Base-by-base conservation (phyloP, 2,329 filamentous ascomycete genomes). In the Aphanoascus verrucosus region DNA sequence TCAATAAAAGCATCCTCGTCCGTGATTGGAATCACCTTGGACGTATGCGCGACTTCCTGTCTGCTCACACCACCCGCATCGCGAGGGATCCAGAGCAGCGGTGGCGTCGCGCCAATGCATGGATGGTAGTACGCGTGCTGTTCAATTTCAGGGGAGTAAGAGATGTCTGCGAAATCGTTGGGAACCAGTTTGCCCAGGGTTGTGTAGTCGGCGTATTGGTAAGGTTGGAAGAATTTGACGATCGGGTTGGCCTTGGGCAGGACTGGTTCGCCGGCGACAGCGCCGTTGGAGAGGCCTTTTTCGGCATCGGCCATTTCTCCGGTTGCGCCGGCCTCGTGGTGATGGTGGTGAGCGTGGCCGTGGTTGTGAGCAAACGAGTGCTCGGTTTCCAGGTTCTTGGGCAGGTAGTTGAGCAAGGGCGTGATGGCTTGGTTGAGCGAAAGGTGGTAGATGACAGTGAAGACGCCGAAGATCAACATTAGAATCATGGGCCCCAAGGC, bases 61-160 rank as follows among this genome's bases (percentile, higher is more conserved):
- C 77, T 77, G 52, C 83, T 88, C 41, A 95, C 79, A 8, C 88
- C 86, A 20, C 82, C 79, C 1, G 77, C 70, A 62, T 95, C 89
- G 55, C 80, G 76, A 0, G 89, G 88, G 52, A 95, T 86, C 89
- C 89, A 95, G n/a, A 95, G 74, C 31, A 88, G 71, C 1, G 86
- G 86, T 1, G 79, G 69, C 60, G 76, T 59, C 56, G 80, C 75
- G 20, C 68, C 78, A 64, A 91, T 77, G 0, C 84, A 78, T 0
- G 88, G 87, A 57, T 89, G 83, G 67, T 79, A 80, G 70, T 88
- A 91, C 0, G 86, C 89, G 48, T 85, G 77, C 9, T 75, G 73
- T 64, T 85, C 80, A 1, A 80, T 72, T 49, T 83, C 76, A 0
- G 76, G 73, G 0, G 79, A 65, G 65, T 93, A 90, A 1, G 77